These are phyloP conservation scores for Carnegiea gigantea DNA, from an alignment of 179 eudicot species.

Conservation along the genomic window DNA sequence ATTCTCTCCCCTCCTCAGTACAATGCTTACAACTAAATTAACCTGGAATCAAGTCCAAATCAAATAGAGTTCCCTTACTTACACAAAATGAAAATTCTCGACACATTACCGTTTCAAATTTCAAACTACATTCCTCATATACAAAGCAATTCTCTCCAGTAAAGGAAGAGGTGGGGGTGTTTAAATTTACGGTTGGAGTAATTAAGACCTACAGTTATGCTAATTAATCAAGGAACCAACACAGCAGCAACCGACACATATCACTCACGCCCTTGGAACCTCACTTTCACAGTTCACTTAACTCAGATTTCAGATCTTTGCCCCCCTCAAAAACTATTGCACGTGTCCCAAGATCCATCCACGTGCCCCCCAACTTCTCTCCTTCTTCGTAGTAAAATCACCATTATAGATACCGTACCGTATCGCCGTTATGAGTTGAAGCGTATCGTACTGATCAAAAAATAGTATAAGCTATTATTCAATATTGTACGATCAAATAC, in stretches of 20 bases:
- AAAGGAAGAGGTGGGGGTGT: not conserved
- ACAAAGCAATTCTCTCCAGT: not conserved
- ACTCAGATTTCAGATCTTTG: not conserved
- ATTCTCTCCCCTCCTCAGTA: no score
- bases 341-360: constrained; percentile 6
- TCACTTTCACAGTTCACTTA: not conserved
- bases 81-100: no score
- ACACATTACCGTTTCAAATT: not conserved
- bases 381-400: not conserved
- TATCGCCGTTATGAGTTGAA: no score
- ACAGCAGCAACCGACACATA: not conserved
- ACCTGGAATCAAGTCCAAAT: no score
- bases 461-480: no score
- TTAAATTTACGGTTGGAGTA: not conserved
- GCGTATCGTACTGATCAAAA: no score
- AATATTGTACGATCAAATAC: no score
- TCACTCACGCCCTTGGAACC: not conserved
- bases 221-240: constrained; percentile 8
- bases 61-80: no score
- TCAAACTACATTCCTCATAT: not conserved
- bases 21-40: no score
- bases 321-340: not conserved
- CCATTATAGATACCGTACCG: no score
- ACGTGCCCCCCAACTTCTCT: not conserved
- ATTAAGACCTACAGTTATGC: not conserved